Base-by-base conservation (phyloP, 768 basidiomycete species). In the Coprinopsis marcescibilis region DNA sequence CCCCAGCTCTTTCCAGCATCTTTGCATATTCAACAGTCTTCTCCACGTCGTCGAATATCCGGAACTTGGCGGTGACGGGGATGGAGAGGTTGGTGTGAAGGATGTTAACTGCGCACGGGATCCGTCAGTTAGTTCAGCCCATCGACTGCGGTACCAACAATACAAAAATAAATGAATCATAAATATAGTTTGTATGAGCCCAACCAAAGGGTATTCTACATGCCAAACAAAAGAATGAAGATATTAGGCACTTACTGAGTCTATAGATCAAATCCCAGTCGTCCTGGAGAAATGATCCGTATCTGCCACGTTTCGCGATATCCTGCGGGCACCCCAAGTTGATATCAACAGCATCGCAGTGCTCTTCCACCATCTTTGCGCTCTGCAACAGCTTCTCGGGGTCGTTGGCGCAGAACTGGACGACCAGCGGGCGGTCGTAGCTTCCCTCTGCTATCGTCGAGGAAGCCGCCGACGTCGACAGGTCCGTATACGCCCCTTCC, bases 21-120 rank as follows among this genome's bases (percentile, higher is more conserved):
- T 86, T 78, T 1, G 96, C 96, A 54, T 99, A 99, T 51, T 82
- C 85, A 1, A 98, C 83, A 0, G 95, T 97, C 66, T 85, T 86
- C 56, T 89, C 85, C 21, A 89, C 62, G 0, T 83, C 81, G 1
- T 86, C 78, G 62, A 94, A 97, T 2, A 95, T 82, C 6, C 96
- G 81, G 64, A 97, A 96, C 60, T 99, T 98, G 36, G 92, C 96
- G 0, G 93, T 96, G 2, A 98, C 92, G 2, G 96, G 96, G n/a
- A 96, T 70, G 1, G 77, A 73, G 4, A 99, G 78, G 55, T 93
- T 86, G 27, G 68, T 63, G 60, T 97, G 94, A 1, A 99, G 72
- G 2, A 70, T 90, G 50, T 86, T 88, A 61, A 98, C 95, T 96
- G 57, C 7, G 21, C 23, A 38, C 8, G n/a, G n/a, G 25, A 15